These are phyloP conservation scores for Sugiyamaella japonica DNA, from an alignment of 1,139 yeast species.

Conservation along the genomic window DNA sequence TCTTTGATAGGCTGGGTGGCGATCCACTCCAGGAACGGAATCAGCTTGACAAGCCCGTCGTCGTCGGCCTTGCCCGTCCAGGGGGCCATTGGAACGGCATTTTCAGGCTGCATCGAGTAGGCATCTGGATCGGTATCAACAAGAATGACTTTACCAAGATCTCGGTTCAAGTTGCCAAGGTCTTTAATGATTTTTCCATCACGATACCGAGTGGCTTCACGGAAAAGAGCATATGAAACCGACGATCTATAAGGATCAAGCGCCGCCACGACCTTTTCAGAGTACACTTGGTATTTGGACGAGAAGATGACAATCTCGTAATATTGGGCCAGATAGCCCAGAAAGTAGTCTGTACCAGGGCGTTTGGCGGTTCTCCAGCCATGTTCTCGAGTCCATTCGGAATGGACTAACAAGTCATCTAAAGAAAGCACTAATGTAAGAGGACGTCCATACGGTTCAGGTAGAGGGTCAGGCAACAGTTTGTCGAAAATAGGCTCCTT, in stretches of 20 bases:
- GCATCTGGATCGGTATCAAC: slow-evolving; percentile 77
- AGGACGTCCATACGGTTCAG: slow-evolving; percentile 92
- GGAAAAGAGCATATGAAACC: slow-evolving; percentile 80
- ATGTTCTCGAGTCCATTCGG: slow-evolving; percentile 86
- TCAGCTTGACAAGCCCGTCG: slow-evolving; percentile 65
- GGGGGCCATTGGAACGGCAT: slow-evolving; percentile 75
- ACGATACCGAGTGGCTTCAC: slow-evolving; percentile 88
- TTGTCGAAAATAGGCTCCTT: slow-evolving; percentile 94
- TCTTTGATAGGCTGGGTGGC: slow-evolving; percentile 91
- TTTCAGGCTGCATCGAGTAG: slow-evolving; percentile 84
- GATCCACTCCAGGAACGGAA: slow-evolving; percentile 91
- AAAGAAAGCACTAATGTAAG: slow-evolving; percentile 83
- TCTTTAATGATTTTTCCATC: slow-evolving; percentile 80
- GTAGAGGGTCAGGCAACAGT: slow-evolving; percentile 87
- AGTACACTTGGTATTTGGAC: slow-evolving; percentile 79
- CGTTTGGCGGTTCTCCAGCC: slow-evolving; percentile 99
- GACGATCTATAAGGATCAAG: slow-evolving; percentile 92
- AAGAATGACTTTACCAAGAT: slow-evolving; percentile 73
- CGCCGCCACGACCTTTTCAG: slow-evolving; percentile 81
- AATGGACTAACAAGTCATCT: slow-evolving; percentile 87
- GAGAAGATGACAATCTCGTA: slow-evolving; percentile 93
- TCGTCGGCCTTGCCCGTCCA: slow-evolving; percentile 92
- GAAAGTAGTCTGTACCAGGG: slow-evolving; percentile 96
- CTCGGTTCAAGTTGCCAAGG: slow-evolving; percentile 85
- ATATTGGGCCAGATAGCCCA: slow-evolving; percentile 91